Evolutionary conservation across 306 rosid genomes (phyloP).

Genomic region (Acacia confusa): DNA sequence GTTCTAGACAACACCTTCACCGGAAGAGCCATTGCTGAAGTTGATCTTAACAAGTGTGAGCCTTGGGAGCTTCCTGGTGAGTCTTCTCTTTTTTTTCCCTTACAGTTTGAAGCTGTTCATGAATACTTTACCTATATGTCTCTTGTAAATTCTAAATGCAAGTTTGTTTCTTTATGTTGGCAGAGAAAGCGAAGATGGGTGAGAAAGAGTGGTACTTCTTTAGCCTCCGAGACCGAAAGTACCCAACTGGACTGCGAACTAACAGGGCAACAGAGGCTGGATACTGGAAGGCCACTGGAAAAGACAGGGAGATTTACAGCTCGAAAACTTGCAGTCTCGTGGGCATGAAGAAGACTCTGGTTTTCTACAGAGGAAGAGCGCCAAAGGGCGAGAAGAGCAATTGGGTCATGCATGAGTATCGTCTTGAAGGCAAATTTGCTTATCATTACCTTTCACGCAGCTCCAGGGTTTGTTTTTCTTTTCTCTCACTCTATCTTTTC

Average conservation of each 20-base stretch:
- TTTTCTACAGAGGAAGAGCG: conserved; percentile 89
- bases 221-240: conserved; percentile 82
- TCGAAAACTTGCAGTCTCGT: conserved; percentile 70
- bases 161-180: background rate
- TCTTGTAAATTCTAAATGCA: background rate
- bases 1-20: conserved; percentile 72
- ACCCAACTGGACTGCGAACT: conserved; percentile 87
- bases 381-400: conserved; percentile 91
- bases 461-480: conserved; percentile 52
- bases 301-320: conserved; percentile 87
- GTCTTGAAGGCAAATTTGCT: conserved; percentile 94
- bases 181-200: conserved; percentile 96
- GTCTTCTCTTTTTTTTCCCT: background rate
- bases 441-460: conserved; percentile 76
- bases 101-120: no score
- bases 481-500: background rate
- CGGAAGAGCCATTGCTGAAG: conserved; percentile 90
- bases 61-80: conserved; percentile 99
- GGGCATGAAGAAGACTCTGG: conserved; percentile 97
- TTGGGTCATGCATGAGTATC: conserved; percentile 99
- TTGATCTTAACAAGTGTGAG: conserved; percentile 96
- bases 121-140: background rate
- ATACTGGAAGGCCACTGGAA: conserved; percentile 97
- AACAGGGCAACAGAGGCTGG: conserved; percentile 97
- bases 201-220: conserved; percentile 98